phyloP scores from a whole-genome alignment of 805 yeast species.

The Wickerhamomyces alni region DNA sequence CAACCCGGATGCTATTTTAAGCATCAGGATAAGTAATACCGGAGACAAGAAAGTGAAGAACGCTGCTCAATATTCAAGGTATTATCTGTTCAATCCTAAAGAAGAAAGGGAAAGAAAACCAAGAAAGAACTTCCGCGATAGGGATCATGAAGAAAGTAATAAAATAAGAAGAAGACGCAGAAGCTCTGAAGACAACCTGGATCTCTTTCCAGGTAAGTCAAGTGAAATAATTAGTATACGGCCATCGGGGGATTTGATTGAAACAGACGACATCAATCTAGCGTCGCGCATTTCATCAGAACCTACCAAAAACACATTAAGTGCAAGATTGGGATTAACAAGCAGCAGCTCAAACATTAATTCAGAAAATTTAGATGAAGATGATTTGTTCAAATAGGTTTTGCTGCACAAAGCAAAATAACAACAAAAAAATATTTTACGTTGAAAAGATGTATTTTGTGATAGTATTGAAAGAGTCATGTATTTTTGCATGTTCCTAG shows the following conservation, averaged over 20 bases:
- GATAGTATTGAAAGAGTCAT: too few relatives aligned
- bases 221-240: too few relatives aligned
- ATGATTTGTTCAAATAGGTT: conserved; percentile 9
- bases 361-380: conserved; percentile 6
- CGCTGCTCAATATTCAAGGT: conserved; percentile 22
- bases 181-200: conserved; percentile 10
- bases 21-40: conserved; percentile 14
- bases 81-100: conserved; percentile 22
- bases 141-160: conserved; percentile 6
- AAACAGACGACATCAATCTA: background rate
- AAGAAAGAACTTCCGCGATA: background rate
- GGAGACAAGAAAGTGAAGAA: conserved; percentile 22
- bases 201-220: conserved; percentile 16
- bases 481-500: too few relatives aligned
- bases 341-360: background rate
- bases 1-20: conserved; percentile 13
- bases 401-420: too few relatives aligned
- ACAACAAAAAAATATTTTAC: too few relatives aligned
- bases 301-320: background rate
- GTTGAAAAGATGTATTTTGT: too few relatives aligned
- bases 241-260: too few relatives aligned
- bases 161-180: conserved; percentile 11
- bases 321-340: background rate
- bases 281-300: conserved; percentile 1
- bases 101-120: conserved; percentile 3